Percentiles rank a stretch among this genome's conserved stretches.
These are phyloP conservation scores for Paraconiothyrium sp. DNA, from an alignment of 2,329 filamentous ascomycete species.

Conservation along the genomic window DNA sequence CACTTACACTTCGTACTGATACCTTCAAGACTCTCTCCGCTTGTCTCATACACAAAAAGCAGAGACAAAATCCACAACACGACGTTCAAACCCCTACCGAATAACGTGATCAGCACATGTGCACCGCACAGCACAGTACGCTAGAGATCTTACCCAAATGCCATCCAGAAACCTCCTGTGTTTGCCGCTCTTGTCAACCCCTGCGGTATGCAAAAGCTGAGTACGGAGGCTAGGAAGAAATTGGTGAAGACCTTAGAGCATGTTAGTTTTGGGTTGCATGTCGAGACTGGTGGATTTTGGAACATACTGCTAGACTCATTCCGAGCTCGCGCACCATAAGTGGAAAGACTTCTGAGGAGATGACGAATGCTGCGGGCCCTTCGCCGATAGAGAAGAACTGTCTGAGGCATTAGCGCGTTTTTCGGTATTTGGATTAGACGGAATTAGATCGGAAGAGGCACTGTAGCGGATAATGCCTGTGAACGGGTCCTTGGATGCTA, in stretches of 20 bases:
- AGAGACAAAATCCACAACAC: background rate
- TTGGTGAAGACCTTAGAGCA: no score
- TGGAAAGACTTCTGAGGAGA: slow-evolving; percentile 15
- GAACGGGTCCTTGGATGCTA: no score
- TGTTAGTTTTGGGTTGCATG: background rate
- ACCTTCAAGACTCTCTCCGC: background rate
- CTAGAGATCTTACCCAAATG: background rate
- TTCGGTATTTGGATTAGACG: no score
- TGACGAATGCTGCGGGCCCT: slow-evolving; percentile 16
- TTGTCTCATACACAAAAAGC: background rate
- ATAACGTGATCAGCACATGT: background rate
- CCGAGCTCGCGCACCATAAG: slow-evolving; percentile 10
- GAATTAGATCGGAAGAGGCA: no score
- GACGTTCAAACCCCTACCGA: background rate
- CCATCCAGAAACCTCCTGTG: background rate
- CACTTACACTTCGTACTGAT: background rate
- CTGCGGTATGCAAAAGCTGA: background rate
- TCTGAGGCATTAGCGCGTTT: background rate
- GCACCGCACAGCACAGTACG: background rate
- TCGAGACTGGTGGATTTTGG: no score
- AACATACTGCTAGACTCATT: background rate
- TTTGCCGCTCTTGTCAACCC: background rate
- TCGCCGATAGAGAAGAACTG: slow-evolving; percentile 14
- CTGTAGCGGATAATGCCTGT: no score
- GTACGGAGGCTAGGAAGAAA: no score